Evolutionary conservation across 768 basidiomycete species (phyloP), one percentile per base, ranked within the genome.

Genomic region (Suillus subluteus): DNA sequence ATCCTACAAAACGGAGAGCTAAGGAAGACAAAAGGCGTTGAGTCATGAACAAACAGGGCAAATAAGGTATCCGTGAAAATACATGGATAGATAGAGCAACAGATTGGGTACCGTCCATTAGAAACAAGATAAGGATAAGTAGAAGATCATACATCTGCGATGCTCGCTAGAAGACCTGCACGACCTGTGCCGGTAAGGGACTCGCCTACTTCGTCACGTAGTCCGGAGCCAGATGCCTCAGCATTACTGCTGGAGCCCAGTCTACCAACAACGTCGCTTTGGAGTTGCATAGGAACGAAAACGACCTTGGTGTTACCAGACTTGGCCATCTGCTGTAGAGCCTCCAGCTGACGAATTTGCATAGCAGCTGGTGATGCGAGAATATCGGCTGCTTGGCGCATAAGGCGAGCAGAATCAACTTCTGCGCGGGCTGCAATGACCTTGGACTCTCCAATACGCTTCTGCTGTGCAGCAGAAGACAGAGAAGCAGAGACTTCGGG

Each of bases 261-360:
- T 68, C 89, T 86, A 52, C 82, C 82, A 30, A 80, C 79, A 40
- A 93, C 79, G 69, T 94, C 91, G 72, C 84, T 91, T 77, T 94
- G 92, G 30, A 94, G 84, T 69, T 94, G 91, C 94, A 95, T 95
- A 15, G 93, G 94, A 38, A 96, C 96, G 72, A 98, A 98, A 65
- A 99, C 86, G 71, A 97, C 95, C 79, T 99, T 99, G 84, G 86
- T 89, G 70, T 85, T 84, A n/a, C 91, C 88, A 18, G 87, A 88
- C 79, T 93, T 92, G 58, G 96, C 93, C 96, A 99, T 99, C 73
- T 88, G 85, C 84, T 98, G 95, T 69, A 98, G 86, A 58, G 96
- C 94, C 79, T 99, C 97, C 69, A 99, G 87, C 76, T 98, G 97
- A 67, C 97, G 86, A 76, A 98, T 98, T 79, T 98, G 96, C 95